phyloP scores from a whole-genome alignment of 352 stramenopile genomes.

The Globisporangium yorkense region DNA sequence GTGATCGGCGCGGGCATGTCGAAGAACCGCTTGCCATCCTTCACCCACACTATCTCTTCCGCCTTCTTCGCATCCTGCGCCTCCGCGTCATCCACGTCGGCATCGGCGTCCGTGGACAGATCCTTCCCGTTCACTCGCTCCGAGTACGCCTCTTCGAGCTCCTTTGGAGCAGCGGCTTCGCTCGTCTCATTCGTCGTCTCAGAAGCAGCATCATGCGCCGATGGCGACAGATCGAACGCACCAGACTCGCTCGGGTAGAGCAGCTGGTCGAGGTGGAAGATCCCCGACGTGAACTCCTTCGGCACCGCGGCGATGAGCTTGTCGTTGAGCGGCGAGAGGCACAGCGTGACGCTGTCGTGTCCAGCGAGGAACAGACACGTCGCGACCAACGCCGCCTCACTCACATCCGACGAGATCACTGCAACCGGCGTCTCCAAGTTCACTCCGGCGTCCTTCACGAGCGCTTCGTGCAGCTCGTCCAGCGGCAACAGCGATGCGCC shows the following conservation, averaged over 20 bases:
- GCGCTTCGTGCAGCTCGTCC: conserved; percentile 31
- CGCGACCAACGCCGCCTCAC: conserved; percentile 58
- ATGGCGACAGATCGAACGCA: conserved; percentile 54
- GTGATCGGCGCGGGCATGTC: conserved; percentile 71
- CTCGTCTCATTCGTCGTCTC: not conserved
- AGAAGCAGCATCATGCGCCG: not conserved
- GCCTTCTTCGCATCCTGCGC: conserved; percentile 16
- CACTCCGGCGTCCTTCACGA: conserved; percentile 34
- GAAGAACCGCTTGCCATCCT: conserved; percentile 62
- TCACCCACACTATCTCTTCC: conserved; percentile 46
- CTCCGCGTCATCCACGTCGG: conserved; percentile 11
- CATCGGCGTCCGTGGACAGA: conserved; percentile 5
- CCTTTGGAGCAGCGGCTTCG: conserved; percentile 11
- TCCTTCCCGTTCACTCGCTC: conserved; percentile 37
- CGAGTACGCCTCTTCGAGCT: conserved; percentile 38
- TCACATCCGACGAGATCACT: conserved; percentile 35
- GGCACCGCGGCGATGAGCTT: conserved; percentile 33
- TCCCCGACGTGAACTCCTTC: conserved; percentile 24
- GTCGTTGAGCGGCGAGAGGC: conserved; percentile 29
- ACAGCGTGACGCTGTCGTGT: conserved; percentile 29
- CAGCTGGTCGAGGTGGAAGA: conserved; percentile 40
- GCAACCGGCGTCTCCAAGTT: conserved; percentile 28
- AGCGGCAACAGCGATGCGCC: conserved; percentile 28
- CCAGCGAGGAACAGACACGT: conserved; percentile 44
- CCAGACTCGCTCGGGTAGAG: conserved; percentile 39